Percentiles rank a stretch among this genome's conserved stretches.
These are phyloP conservation scores for Aspergillus fijiensis DNA, from an alignment of 2,329 filamentous ascomycete species.

Conservation along the genomic window DNA sequence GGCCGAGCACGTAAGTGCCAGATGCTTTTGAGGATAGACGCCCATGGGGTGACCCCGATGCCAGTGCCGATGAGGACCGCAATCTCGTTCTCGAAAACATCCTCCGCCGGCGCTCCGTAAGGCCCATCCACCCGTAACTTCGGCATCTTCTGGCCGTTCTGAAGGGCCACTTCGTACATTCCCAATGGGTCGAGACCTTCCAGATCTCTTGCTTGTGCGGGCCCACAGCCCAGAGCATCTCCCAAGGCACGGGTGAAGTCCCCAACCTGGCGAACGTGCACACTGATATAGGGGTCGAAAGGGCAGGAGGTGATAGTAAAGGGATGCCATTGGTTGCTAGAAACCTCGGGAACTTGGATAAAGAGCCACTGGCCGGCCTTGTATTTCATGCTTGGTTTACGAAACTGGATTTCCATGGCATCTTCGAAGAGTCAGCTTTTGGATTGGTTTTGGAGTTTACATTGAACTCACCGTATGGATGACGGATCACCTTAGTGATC, in stretches of 20 bases:
- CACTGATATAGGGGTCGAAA: constrained; percentile 88
- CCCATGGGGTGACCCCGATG: constrained; percentile 84
- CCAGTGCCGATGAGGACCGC: constrained; percentile 77
- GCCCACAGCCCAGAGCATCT: constrained; percentile 88
- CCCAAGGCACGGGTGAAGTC: constrained; percentile 95
- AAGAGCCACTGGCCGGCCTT: constrained; percentile 99
- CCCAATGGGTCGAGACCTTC: constrained; percentile 87
- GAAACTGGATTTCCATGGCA: constrained; percentile 95
- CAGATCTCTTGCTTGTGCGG: constrained; percentile 83
- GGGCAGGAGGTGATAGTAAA: constrained; percentile 99
- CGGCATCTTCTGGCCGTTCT: constrained; percentile 92
- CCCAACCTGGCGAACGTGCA: constrained; percentile 94
- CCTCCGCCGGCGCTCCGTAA: constrained; percentile 94
- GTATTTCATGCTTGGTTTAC: constrained; percentile 95
- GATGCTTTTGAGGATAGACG: constrained; percentile 92
- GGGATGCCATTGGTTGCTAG: constrained; percentile 91
- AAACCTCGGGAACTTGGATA: constrained; percentile 86
- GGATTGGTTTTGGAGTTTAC: neutral
- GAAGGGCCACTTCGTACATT: constrained; percentile 96
- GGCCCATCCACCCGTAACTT: constrained; percentile 86
- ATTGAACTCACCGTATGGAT: constrained; percentile 75
- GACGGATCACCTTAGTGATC: constrained; percentile 90
- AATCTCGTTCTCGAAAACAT: constrained; percentile 91
- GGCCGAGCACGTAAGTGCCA: constrained; percentile 91
- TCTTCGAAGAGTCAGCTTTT: constrained; percentile 54